Evolutionary conservation across 2,329 filamentous ascomycete genomes (phyloP).

Genomic region (Fusarium acutatum): DNA sequence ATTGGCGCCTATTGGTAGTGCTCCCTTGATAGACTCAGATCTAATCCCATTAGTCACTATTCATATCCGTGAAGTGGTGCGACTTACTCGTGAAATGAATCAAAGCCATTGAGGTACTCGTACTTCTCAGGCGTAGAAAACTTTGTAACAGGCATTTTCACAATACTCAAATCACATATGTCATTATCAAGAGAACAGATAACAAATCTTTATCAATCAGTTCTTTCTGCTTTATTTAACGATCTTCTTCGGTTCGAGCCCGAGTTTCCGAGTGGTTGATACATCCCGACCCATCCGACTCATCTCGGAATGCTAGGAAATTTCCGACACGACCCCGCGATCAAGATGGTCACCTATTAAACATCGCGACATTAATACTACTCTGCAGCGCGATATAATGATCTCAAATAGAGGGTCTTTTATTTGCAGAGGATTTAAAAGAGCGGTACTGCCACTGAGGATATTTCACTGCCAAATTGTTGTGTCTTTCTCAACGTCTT

Average conservation of each 20-base stretch:
- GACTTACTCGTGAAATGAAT: constrained; percentile 77
- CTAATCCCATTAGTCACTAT: constrained; percentile 49
- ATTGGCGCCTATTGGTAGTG: constrained; percentile 79
- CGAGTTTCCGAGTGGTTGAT: constrained; percentile 1
- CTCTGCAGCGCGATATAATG: background rate
- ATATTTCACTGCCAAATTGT: background rate
- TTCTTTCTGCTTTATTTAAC: background rate
- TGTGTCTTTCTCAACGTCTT: background rate
- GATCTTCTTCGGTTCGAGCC: background rate
- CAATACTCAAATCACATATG: background rate
- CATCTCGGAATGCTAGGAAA: background rate
- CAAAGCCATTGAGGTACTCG: constrained; percentile 80
- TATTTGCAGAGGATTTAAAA: background rate
- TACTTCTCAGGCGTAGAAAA: constrained; percentile 61
- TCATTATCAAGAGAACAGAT: background rate
- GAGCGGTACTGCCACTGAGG: fast-evolving
- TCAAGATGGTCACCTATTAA: background rate
- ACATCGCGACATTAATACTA: background rate
- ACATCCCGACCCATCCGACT: too few species aligned
- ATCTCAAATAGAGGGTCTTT: background rate
- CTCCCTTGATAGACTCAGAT: constrained; percentile 77
- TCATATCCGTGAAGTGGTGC: too few species aligned
- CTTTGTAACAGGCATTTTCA: constrained; percentile 31
- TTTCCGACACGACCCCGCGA: background rate
- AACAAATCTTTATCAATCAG: background rate